Conservation (phyloP, 2,329 filamentous ascomycete species). For the Daldinia sp. region DNA sequence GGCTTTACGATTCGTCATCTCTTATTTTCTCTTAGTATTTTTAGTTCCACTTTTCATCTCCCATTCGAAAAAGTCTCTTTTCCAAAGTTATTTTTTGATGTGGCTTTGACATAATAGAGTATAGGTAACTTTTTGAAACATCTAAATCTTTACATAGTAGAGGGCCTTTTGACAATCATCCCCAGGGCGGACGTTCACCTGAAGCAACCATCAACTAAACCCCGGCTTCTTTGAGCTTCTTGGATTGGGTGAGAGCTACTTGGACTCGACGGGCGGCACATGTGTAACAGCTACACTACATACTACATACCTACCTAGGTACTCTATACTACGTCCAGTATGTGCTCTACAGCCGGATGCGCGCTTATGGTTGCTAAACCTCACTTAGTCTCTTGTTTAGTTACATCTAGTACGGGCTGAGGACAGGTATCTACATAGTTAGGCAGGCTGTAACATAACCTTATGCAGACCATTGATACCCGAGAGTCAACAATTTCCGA, state of each 20-base stretch:
- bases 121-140: constrained; percentile 30
- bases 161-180: constrained; percentile 20
- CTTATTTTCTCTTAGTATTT: constrained; percentile 13
- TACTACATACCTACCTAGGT: too few species aligned
- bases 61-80: constrained; percentile 14
- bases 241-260: constrained; percentile 25
- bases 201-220: constrained; percentile 23
- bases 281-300: constrained; percentile 43
- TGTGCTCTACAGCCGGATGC: constrained; percentile 41
- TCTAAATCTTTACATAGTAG: constrained; percentile 7
- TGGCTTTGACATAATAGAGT: constrained; percentile 28
- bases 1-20: constrained; percentile 33
- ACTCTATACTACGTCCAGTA: constrained; percentile 8
- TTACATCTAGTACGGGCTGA: constrained; percentile 25
- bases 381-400: constrained; percentile 37
- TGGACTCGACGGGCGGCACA: constrained; percentile 35
- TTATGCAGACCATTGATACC: constrained; percentile 43
- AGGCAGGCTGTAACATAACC: constrained; percentile 39
- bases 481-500: constrained; percentile 44
- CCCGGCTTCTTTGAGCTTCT: constrained; percentile 18
- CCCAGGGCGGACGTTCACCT: constrained; percentile 11
- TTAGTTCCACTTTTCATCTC: constrained; percentile 31
- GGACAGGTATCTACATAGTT: constrained; percentile 18
- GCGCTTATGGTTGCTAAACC: constrained; percentile 40
- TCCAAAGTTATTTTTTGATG: constrained; percentile 6